Percentiles rank a stretch among this genome's conserved stretches.
Conservation (phyloP, 805 yeast species). For the Starmerella kuoi region DNA sequence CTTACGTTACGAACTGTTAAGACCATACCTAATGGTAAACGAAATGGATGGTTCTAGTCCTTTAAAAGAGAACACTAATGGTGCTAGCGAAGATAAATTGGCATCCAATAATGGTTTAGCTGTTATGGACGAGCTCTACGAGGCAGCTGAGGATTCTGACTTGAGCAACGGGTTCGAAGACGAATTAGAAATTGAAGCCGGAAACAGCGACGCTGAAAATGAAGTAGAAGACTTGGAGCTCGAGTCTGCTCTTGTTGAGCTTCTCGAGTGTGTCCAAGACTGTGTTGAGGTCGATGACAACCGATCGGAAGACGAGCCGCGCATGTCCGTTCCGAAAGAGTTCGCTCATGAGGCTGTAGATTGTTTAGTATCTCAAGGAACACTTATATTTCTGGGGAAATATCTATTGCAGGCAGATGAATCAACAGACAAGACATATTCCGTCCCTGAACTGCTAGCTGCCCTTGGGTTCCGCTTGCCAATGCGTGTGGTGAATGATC, state of each 20-base stretch:
- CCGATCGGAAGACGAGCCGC: conserved; percentile 8
- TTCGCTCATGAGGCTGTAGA: conserved; percentile 38
- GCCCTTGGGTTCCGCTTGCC: conserved; percentile 49
- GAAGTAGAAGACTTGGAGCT: conserved; percentile 10
- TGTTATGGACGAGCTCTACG: conserved; percentile 4
- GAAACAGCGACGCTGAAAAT: conserved; percentile 17
- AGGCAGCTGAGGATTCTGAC: conserved; percentile 7
- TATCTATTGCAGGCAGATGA: conserved; percentile 46
- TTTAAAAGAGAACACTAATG: too few relatives aligned
- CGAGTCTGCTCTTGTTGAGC: conserved; percentile 11
- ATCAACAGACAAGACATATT: conserved; percentile 29
- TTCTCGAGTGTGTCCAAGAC: conserved; percentile 22
- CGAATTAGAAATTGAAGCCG: conserved; percentile 5
- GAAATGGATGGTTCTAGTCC: too few relatives aligned
- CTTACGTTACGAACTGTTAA: too few relatives aligned
- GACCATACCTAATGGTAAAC: too few relatives aligned
- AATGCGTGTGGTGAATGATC: conserved; percentile 15
- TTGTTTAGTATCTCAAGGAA: conserved; percentile 49
- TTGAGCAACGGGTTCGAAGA: conserved; percentile 16
- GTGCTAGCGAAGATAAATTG: too few relatives aligned
- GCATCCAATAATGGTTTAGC: background rate
- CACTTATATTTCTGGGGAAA: conserved; percentile 44
- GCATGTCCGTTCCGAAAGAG: conserved; percentile 29
- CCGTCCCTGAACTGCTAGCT: conserved; percentile 44
- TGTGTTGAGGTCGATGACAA: conserved; percentile 16